A percentile compares a stretch with the other conserved stretches of the same genome.
Evolutionary conservation across 176 grass and related monocot genomes (phyloP).

Genomic region (Eragrostis curvula): DNA sequence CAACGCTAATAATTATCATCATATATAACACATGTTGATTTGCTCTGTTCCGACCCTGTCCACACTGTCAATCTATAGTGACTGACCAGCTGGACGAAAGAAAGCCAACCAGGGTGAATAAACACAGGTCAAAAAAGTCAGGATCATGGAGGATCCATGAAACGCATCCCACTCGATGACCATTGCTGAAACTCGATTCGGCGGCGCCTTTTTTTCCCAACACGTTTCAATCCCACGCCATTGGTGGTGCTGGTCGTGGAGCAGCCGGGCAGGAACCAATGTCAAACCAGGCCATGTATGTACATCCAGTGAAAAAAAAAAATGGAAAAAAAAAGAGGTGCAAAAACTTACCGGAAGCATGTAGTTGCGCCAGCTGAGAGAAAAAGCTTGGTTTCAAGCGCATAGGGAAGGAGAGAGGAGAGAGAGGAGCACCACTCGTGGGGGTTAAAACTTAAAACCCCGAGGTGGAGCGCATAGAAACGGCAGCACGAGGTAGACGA

Average conservation of each 20-base stretch:
- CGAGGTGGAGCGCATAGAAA: conserved; percentile 37
- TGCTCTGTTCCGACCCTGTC: conserved; percentile 1
- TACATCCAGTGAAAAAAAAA: neutral
- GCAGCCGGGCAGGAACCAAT: conserved; percentile 23
- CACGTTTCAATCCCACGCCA: conserved; percentile 48
- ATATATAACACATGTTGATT: conserved; percentile 20
- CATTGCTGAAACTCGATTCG: neutral
- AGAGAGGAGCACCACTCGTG: conserved; percentile 43
- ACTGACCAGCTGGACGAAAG: neutral
- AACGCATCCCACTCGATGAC: conserved; percentile 38
- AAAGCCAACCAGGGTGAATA: conserved; percentile 34
- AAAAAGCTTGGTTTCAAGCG: conserved; percentile 31
- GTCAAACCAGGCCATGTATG: conserved; percentile 33
- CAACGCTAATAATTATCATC: neutral
- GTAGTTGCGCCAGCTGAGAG: conserved; percentile 23
- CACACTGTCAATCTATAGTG: neutral
- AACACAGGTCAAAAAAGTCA: conserved; percentile 53
- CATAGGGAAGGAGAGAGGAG: neutral
- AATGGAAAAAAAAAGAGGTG: conserved; percentile 10
- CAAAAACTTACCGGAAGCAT: conserved; percentile 45
- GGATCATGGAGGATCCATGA: conserved; percentile 43
- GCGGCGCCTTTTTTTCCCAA: conserved; percentile 16
- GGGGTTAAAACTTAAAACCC: conserved; percentile 71
- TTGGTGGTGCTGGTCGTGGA: neutral
- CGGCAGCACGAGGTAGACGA: conserved; percentile 30